Evolutionary conservation across 192 early-diverging fungal genomes (phyloP).

Genomic region (Coemansia sp.): DNA sequence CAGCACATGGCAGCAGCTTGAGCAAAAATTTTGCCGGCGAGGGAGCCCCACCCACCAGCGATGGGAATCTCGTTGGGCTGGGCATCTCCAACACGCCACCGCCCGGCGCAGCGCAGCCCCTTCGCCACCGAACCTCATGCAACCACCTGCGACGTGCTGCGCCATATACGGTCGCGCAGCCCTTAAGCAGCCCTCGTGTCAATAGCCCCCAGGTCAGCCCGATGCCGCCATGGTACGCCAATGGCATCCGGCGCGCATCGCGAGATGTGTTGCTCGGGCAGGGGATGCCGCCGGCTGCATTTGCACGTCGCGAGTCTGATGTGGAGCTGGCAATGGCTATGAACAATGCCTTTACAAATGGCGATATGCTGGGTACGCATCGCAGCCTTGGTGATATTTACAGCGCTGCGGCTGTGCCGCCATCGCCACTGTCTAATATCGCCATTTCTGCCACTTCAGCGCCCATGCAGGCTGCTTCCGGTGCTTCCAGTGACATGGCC

Average conservation of each 20-base stretch:
- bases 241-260: slow-evolving; percentile 35
- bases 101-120: slow-evolving; percentile 20
- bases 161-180: slow-evolving; percentile 41
- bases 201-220: slow-evolving; percentile 50
- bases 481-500: too few relatives aligned
- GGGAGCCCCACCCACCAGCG: background rate
- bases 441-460: slow-evolving; percentile 21
- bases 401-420: slow-evolving; percentile 23
- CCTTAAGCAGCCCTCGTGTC: slow-evolving; percentile 21
- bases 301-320: slow-evolving; percentile 47
- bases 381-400: slow-evolving; percentile 37
- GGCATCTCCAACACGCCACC: slow-evolving; percentile 34
- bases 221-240: slow-evolving; percentile 36
- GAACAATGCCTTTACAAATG: slow-evolving; percentile 47
- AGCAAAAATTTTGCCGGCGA: slow-evolving; percentile 29
- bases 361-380: slow-evolving; percentile 38
- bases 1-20: slow-evolving; percentile 18
- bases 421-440: slow-evolving; percentile 42
- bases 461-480: background rate
- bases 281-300: slow-evolving; percentile 6
- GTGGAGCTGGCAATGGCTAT: slow-evolving; percentile 51
- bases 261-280: slow-evolving; percentile 25
- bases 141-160: slow-evolving; percentile 46
- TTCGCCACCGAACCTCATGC: slow-evolving; percentile 44
- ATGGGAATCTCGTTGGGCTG: slow-evolving; percentile 13